Evolutionary conservation across 2,329 filamentous ascomycete species (phyloP), one percentile per base, ranked within the genome.

Genomic region (Pyrenophora tritici-repentis): DNA sequence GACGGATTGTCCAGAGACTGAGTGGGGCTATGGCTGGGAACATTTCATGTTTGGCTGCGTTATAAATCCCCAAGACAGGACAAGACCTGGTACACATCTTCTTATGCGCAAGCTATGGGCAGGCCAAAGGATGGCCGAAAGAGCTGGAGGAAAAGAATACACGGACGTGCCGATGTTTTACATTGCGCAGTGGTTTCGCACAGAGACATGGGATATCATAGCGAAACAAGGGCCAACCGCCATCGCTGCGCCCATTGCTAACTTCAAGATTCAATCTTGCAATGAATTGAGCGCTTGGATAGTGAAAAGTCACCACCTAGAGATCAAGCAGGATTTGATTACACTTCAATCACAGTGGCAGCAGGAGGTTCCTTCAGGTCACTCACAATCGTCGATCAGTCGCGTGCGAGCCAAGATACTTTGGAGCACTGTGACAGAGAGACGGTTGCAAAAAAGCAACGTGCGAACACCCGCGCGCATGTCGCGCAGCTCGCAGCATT

Each of bases 21-120:
- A 74, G 40, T 67, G 63, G 58, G 72, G 72, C 12, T 67, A 55
- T 39, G 64, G 68, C n/a, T 74, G 70, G 70, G 72, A 74, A 46
- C 62, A 69, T 38, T 71, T 68, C 54, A 66, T 70, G 57, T 72
- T 73, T 33, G 70, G 71, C 12, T 56, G 56, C 20, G 55, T 71
- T 3, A 63, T 72, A 22, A 70, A 73, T 22, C 68, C 71, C 1
- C 64, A 66, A 36, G 59, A 70, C 24, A 57, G 55, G 20, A 45
- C 37, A 1, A 43, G 17, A 2, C 34, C 38, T 35, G 61, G 59
- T 5, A 64, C 66, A 14, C 47, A 61, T 10, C 48, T 67, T 6
- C 44, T 72, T 6, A 59, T 72, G 59, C 53, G 66, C 20, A 71
- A 66, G 37, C 34, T 61, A 2, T 74, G 72, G 71, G 40, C 61